These are phyloP conservation scores for Apophysomyces variabilis DNA, from an alignment of 371 early-diverging fungal genomes.

Conservation along the genomic window DNA sequence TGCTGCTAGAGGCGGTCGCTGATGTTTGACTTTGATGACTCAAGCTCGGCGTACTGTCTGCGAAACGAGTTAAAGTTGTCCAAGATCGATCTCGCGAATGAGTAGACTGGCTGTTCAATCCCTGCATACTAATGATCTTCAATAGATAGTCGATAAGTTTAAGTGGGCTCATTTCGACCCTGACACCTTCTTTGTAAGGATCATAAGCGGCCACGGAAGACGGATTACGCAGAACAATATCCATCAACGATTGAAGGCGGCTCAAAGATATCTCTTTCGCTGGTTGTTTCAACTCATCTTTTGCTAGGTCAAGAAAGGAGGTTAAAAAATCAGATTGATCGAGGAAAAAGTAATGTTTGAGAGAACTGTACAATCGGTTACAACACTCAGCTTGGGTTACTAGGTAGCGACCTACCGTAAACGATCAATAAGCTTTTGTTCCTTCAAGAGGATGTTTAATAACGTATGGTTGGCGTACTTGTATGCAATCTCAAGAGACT, in stretches of 20 bases:
- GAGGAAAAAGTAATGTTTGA: constrained; percentile 91
- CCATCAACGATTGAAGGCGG: constrained; percentile 84
- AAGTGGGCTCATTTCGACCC: constrained; percentile 66
- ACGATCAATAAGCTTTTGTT: constrained; percentile 72
- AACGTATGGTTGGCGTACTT: constrained; percentile 76
- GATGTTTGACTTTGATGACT: neutral
- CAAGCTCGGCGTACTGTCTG: constrained; percentile 5
- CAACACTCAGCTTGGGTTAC: neutral
- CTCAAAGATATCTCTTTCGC: constrained; percentile 68
- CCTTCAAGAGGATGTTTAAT: constrained; percentile 69
- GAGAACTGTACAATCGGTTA: constrained; percentile 58
- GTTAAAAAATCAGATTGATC: constrained; percentile 93
- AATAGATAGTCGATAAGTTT: constrained; percentile 76
- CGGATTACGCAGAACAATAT: constrained; percentile 86
- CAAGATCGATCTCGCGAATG: neutral
- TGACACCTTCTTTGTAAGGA: constrained; percentile 86
- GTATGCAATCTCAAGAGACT: constrained; percentile 79
- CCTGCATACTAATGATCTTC: constrained; percentile 61
- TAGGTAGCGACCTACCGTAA: constrained; percentile 58
- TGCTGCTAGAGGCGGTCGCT: constrained; percentile 24
- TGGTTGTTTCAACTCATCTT: constrained; percentile 72
- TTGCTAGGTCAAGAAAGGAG: constrained; percentile 91
- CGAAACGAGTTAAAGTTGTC: constrained; percentile 1
- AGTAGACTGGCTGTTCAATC: constrained; percentile 33
- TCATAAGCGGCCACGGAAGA: constrained; percentile 82